Base-by-base conservation (phyloP, 768 basidiomycete species). In the Obba rivulosa region DNA sequence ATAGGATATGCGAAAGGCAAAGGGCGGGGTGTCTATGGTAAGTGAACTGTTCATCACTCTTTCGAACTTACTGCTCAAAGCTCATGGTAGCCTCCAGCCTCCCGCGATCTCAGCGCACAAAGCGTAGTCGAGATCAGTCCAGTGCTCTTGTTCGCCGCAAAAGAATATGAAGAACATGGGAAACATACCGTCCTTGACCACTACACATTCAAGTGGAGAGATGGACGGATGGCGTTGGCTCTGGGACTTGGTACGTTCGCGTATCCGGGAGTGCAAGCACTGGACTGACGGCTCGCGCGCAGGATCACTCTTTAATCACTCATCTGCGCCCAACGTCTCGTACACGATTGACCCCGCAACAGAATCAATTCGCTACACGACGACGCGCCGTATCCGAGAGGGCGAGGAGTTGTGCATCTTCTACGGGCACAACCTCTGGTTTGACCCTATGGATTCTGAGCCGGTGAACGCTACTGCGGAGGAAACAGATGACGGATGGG, bases 271-370 rank as follows among this genome's bases (percentile, higher is more conserved):
- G n/a, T n/a, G n/a, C n/a, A n/a, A n/a, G n/a, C 34, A 8, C 36
- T 47, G 35, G 28, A 31, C 28, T 37, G 21, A 8, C n/a, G 16
- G 34, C 22, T 23, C 37, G 28, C 36, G 3, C 2, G 10, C 51
- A 89, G 90, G 90, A 4, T 91, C 88, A 2, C 59, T 92, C 9
- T 90, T 92, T 68, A 92, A 91, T 61, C 88, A 90, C 65, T 80
- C 82, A 0, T 68, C 76, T 22, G 49, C 58, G 3, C 88, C 87
- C 5, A 92, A 92, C 63, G 76, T 89, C 16, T 79, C 82, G 0
- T 90, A 79, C 64, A 66, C 67, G 0, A 61, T 84, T 14, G 80
- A 88, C 51, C 50, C 64, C 0, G 50, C 63, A 1, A 75, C 69
- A 0, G 78, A 84, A 50, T 77, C 80, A 8, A 87, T 91, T 52